Percentiles rank a stretch among this genome's conserved stretches.
Conservation (phyloP, 2,329 filamentous ascomycete species). For the Alternaria gansuensis region DNA sequence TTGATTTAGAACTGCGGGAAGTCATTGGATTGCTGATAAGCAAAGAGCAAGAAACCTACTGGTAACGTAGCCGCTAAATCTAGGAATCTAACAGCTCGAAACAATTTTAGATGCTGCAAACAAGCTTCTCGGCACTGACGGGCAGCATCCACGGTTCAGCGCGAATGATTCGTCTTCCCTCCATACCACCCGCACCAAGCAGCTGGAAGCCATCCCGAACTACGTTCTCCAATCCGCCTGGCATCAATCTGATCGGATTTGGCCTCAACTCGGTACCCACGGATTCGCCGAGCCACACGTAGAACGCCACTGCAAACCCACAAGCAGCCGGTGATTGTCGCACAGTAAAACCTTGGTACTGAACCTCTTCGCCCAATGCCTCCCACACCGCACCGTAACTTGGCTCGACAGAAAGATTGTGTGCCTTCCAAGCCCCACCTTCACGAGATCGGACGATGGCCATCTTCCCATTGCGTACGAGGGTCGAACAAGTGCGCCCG, state of each 20-base stretch:
- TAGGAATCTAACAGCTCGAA: not conserved
- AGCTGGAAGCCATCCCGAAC: constrained; percentile 31
- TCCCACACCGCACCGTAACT: constrained; percentile 58
- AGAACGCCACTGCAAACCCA: constrained; percentile 50
- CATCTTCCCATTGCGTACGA: constrained; percentile 30
- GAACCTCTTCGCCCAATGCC: constrained; percentile 53
- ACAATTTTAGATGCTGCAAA: constrained; percentile 24
- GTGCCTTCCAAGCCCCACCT: constrained; percentile 42
- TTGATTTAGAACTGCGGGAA: not conserved
- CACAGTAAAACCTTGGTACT: constrained; percentile 49
- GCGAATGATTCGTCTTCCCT: constrained; percentile 29
- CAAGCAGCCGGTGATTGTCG: constrained; percentile 27
- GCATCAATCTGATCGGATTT: constrained; percentile 45
- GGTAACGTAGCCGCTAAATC: not conserved
- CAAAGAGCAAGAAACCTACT: not conserved
- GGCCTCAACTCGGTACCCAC: constrained; percentile 30
- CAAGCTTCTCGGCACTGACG: constrained; percentile 55
- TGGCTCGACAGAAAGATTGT: constrained; percentile 28
- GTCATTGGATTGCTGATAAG: not conserved
- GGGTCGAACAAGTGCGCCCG: constrained; percentile 33
- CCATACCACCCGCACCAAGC: constrained; percentile 35
- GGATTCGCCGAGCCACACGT: constrained; percentile 44
- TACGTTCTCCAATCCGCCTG: constrained; percentile 34
- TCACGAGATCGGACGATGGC: constrained; percentile 45
- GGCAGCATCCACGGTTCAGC: constrained; percentile 51